phyloP scores from a whole-genome alignment of 345 rosid genomes.

The Sonneratia alba region DNA sequence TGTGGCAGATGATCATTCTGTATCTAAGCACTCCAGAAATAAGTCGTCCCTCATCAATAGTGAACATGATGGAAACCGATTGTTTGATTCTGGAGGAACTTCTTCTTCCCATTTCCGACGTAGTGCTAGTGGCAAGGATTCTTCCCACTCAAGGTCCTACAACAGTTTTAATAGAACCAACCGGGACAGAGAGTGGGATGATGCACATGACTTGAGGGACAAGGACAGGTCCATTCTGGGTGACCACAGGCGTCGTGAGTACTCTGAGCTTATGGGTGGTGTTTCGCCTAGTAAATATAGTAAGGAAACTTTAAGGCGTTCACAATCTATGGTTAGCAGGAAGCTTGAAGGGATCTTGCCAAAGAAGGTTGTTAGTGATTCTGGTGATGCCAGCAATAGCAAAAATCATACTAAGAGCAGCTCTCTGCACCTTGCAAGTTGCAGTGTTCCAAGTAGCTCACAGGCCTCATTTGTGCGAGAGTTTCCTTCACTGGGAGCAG shows the following conservation, averaged over 20 bases:
- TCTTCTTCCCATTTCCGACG: constrained; percentile 36
- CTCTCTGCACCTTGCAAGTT: constrained; percentile 22
- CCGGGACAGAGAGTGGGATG: constrained; percentile 33
- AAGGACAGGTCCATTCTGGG: constrained; percentile 34
- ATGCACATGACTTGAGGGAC: constrained; percentile 19
- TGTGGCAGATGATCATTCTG: constrained; percentile 28
- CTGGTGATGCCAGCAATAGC: constrained; percentile 27
- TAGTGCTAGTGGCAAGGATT: constrained; percentile 33
- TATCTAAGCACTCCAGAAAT: constrained; percentile 22
- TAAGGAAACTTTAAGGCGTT: constrained; percentile 43
- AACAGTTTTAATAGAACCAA: constrained; percentile 33
- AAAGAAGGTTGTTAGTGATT: constrained; percentile 29
- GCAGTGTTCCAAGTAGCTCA: constrained; percentile 18
- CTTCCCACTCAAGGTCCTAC: constrained; percentile 28
- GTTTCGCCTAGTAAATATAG: constrained; percentile 25
- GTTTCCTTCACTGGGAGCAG: constrained; percentile 57
- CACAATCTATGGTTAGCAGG: constrained; percentile 44
- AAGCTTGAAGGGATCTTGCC: constrained; percentile 33
- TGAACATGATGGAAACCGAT: constrained; percentile 8
- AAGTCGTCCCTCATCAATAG: constrained; percentile 20
- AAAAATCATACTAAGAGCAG: constrained; percentile 20
- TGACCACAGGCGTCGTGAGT: constrained; percentile 37
- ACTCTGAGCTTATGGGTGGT: constrained; percentile 27
- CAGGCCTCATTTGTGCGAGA: constrained; percentile 50
- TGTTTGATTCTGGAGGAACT: constrained; percentile 24